Evolutionary conservation across 345 rosid genomes (phyloP).

Genomic region (Murraya koenigii): DNA sequence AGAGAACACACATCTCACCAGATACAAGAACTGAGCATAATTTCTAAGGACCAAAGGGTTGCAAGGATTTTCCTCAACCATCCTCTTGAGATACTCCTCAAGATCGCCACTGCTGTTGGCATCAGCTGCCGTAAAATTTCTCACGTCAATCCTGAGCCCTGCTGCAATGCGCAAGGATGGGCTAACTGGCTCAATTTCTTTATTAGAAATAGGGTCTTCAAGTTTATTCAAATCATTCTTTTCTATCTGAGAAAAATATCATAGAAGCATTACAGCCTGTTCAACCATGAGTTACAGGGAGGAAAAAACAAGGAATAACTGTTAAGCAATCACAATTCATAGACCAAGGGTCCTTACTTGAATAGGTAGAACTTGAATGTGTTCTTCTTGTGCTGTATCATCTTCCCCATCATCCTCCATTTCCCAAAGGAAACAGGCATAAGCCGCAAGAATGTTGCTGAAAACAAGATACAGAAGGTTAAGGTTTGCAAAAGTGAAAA

Average conservation of each 20-base stretch:
- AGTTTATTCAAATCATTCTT: neutral
- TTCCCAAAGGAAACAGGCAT: conserved; percentile 92
- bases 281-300: neutral
- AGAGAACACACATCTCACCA: conserved; percentile 22
- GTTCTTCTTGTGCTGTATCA: conserved; percentile 17
- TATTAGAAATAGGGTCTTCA: neutral
- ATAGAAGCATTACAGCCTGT: conserved; percentile 1
- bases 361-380: conserved; percentile 35
- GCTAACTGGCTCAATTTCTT: conserved; percentile 5
- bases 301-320: neutral
- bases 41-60: conserved; percentile 31
- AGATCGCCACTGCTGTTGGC: neutral
- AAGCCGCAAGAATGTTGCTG: conserved; percentile 74
- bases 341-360: neutral
- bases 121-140: conserved; percentile 3
- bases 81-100: conserved; percentile 29
- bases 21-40: conserved; percentile 40
- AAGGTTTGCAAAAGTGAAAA: neutral
- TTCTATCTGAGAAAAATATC: conserved; percentile 11
- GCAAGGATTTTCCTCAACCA: conserved; percentile 37
- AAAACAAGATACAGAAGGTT: conserved; percentile 11
- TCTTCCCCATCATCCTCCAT: conserved; percentile 42
- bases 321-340: neutral
- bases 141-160: neutral
- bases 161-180: conserved; percentile 8